A percentile compares a stretch with the other conserved stretches of the same genome.
Evolutionary conservation across 768 basidiomycete genomes (phyloP).

Genomic region (Steccherinum ochraceum): DNA sequence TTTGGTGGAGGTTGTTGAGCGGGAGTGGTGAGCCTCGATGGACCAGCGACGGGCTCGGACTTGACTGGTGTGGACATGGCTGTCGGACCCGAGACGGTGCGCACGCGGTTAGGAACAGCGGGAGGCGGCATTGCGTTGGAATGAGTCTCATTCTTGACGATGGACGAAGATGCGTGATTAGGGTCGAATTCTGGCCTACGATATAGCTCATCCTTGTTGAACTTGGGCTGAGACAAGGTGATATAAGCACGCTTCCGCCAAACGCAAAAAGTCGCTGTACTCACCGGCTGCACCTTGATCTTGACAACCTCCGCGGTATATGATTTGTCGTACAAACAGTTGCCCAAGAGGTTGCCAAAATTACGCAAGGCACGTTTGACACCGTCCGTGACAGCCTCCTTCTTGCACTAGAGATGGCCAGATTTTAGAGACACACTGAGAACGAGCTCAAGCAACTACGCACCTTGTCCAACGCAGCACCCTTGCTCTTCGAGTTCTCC

Average conservation of each 20-base stretch:
- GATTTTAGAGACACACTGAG: background rate
- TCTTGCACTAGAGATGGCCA: slow-evolving; percentile 70
- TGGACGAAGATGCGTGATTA: slow-evolving; percentile 3
- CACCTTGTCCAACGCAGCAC: slow-evolving; percentile 87
- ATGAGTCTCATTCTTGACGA: background rate
- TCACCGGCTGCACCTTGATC: slow-evolving; percentile 77
- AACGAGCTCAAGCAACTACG: slow-evolving; percentile 16
- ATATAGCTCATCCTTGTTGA: slow-evolving; percentile 61
- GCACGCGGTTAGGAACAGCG: slow-evolving; percentile 36
- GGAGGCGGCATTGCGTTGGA: slow-evolving; percentile 16
- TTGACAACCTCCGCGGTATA: slow-evolving; percentile 82
- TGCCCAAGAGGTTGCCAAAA: slow-evolving; percentile 93
- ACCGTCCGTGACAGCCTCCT: slow-evolving; percentile 95
- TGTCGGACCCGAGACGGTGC: slow-evolving; percentile 18
- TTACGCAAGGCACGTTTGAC: slow-evolving; percentile 86
- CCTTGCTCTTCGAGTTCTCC: slow-evolving; percentile 85
- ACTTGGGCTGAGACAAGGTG: slow-evolving; percentile 43
- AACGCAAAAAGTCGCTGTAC: slow-evolving; percentile 25
- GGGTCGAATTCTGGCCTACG: slow-evolving; percentile 60
- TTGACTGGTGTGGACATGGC: slow-evolving; percentile 4
- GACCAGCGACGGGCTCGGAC: background rate
- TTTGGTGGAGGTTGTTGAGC: slow-evolving; percentile 2
- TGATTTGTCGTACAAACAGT: slow-evolving; percentile 94
- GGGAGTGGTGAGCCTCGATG: background rate
- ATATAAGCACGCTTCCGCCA: too few relatives aligned